These are phyloP conservation scores for Chaetoceros tenuissimus DNA, from an alignment of 108 stramenopile species.

Conservation along the genomic window DNA sequence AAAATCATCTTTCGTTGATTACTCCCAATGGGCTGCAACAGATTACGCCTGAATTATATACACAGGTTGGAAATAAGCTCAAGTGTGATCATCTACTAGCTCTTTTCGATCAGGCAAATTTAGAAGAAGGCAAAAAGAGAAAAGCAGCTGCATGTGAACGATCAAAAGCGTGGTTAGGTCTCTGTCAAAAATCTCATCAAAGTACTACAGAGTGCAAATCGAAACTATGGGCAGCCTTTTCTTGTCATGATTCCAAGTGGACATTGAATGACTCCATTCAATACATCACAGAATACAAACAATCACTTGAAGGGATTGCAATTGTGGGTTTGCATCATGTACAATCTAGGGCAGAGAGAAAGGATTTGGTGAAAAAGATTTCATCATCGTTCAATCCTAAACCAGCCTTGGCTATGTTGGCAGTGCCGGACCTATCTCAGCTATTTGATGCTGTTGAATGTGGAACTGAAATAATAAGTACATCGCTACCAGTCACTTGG, in stretches of 20 bases:
- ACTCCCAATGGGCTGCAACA: slow-evolving; percentile 69
- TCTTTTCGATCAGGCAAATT: not conserved
- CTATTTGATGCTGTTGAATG: slow-evolving; percentile 1
- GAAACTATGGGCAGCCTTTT: slow-evolving; percentile 11
- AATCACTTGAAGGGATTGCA: not conserved
- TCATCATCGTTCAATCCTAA: too few relatives aligned
- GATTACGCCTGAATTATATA: slow-evolving; percentile 43
- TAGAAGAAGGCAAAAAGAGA: not conserved
- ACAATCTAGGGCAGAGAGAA: not conserved
- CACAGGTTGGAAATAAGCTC: slow-evolving; percentile 23
- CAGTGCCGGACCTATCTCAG: not conserved
- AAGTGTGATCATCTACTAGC: not conserved
- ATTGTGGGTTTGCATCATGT: slow-evolving; percentile 9
- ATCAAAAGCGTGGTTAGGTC: not conserved
- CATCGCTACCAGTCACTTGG: slow-evolving; percentile 16
- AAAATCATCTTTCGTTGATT: slow-evolving; percentile 39
- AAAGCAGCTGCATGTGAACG: slow-evolving; percentile 1
- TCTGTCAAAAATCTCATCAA: not conserved
- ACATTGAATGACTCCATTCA: slow-evolving; percentile 4
- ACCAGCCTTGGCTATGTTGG: not conserved
- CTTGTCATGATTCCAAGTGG: slow-evolving; percentile 12
- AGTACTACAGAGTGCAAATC: not conserved
- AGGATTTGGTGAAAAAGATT: not conserved
- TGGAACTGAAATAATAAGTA: slow-evolving; percentile 9
- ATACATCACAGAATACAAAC: not conserved